A percentile compares a stretch with the other conserved stretches of the same genome.
phyloP scores from a whole-genome alignment of 148 eudicot genomes.

The Limonium bicolor region DNA sequence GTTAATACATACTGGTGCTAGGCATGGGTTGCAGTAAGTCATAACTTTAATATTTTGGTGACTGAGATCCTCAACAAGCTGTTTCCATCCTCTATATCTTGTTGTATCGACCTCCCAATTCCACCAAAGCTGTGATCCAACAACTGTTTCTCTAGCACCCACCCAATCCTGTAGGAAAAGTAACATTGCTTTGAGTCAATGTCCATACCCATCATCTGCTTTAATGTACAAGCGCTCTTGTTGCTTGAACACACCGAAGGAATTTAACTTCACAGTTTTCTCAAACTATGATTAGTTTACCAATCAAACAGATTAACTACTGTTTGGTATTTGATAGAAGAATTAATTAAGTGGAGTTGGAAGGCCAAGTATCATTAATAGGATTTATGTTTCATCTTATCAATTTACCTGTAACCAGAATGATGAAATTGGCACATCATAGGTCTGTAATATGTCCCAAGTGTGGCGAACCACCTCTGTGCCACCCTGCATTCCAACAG shows the following conservation, averaged over 20 bases:
- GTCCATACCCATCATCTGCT: not conserved
- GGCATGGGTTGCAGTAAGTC: constrained; percentile 98
- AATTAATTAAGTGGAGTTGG: not conserved
- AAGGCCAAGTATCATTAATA: not conserved
- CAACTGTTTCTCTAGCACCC: constrained; percentile 80
- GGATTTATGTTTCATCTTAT: not conserved
- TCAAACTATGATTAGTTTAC: no score
- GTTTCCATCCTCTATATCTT: constrained; percentile 63
- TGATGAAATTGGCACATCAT: constrained; percentile 80
- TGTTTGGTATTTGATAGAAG: not conserved
- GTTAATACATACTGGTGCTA: constrained; percentile 57
- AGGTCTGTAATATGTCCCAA: constrained; percentile 36
- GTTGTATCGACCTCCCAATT: constrained; percentile 91
- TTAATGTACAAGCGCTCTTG: not conserved
- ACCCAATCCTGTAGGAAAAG: constrained; percentile 72
- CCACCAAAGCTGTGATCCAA: constrained; percentile 99
- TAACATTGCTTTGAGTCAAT: not conserved
- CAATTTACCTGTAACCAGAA: constrained; percentile 89
- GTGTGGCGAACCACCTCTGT: constrained; percentile 53
- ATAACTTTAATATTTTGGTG: constrained; percentile 54
- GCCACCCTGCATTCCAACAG: constrained; percentile 98
- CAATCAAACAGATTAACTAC: no score
- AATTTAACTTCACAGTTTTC: not conserved
- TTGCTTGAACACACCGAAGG: not conserved
- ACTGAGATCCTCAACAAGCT: constrained; percentile 56